A percentile compares a stretch with the other conserved stretches of the same genome.
These are phyloP conservation scores for Maudiozyma saulgeensis DNA, from an alignment of 805 yeast genomes.

Conservation along the genomic window DNA sequence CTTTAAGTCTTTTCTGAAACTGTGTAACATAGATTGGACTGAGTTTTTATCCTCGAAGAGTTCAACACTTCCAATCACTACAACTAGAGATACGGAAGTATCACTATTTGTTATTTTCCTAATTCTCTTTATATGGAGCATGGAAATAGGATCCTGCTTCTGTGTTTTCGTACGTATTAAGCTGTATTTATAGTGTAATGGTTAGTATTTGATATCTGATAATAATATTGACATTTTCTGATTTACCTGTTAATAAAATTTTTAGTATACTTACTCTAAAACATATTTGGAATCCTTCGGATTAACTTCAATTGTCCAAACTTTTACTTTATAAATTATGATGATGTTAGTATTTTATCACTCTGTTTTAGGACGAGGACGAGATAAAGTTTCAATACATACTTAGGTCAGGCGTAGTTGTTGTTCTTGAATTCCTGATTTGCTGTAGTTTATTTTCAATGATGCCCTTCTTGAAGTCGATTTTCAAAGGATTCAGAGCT, in stretches of 20 bases:
- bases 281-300: conserved; percentile 29
- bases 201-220: background rate
- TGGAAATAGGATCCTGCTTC: conserved; percentile 21
- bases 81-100: conserved; percentile 8
- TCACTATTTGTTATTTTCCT: conserved; percentile 25
- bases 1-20: conserved; percentile 5
- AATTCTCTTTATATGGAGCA: conserved; percentile 44
- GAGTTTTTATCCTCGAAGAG: conserved; percentile 23
- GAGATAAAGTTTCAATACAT: conserved; percentile 4
- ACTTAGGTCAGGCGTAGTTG: conserved; percentile 21
- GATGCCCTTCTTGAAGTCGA: conserved; percentile 39
- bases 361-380: background rate
- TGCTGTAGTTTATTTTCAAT: conserved; percentile 40
- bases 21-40: conserved; percentile 16
- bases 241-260: background rate
- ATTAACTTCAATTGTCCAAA: conserved; percentile 41
- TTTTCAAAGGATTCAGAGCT: conserved; percentile 26
- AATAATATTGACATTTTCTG: background rate
- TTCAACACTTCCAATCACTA: conserved; percentile 40
- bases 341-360: background rate
- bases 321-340: conserved; percentile 15
- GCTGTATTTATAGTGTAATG: conserved; percentile 1
- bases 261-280: conserved; percentile 14
- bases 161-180: conserved; percentile 22
- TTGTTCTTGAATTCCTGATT: conserved; percentile 24